These are phyloP conservation scores for Phytophthora syringae DNA, from an alignment of 352 stramenopile species.

Conservation along the genomic window DNA sequence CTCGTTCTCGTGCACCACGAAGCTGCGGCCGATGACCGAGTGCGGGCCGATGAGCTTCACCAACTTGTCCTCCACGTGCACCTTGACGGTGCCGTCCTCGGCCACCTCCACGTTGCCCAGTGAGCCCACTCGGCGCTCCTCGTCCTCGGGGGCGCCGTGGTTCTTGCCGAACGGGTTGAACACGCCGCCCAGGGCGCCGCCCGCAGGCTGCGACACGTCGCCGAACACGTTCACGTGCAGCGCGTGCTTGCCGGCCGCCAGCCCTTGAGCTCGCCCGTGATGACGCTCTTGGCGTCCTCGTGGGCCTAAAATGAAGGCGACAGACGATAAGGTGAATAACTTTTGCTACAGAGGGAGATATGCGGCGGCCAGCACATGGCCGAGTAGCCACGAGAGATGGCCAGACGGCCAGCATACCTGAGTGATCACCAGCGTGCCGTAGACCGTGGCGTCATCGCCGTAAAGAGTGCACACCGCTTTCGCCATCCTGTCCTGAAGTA, in stretches of 20 bases:
- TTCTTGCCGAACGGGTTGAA: constrained; percentile 99
- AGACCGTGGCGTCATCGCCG: constrained; percentile 82
- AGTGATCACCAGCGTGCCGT: constrained; percentile 81
- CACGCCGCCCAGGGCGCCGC: constrained; percentile 86
- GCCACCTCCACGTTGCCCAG: constrained; percentile 92
- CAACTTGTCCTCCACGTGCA: constrained; percentile 95
- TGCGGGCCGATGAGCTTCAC: constrained; percentile 98
- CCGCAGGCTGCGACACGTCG: constrained; percentile 89
- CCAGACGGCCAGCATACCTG: constrained; percentile 28
- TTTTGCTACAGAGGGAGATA: background rate
- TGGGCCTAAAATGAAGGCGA: constrained; percentile 48
- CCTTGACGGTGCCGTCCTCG: constrained; percentile 88
- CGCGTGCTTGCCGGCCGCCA: constrained; percentile 93
- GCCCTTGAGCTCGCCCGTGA: constrained; percentile 83
- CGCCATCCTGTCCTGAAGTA: constrained; percentile 49
- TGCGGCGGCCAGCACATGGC: background rate
- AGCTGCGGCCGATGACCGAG: constrained; percentile 96
- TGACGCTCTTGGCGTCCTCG: constrained; percentile 89
- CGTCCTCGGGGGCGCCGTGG: constrained; percentile 95
- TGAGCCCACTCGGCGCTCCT: constrained; percentile 95
- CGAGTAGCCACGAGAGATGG: background rate
- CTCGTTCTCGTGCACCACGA: constrained; percentile 95
- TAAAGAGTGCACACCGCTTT: constrained; percentile 90
- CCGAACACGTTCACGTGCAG: constrained; percentile 96
- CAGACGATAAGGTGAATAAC: background rate